phyloP scores from a whole-genome alignment of 371 early-diverging fungal genomes.

The Lichtheimia ramosa region DNA sequence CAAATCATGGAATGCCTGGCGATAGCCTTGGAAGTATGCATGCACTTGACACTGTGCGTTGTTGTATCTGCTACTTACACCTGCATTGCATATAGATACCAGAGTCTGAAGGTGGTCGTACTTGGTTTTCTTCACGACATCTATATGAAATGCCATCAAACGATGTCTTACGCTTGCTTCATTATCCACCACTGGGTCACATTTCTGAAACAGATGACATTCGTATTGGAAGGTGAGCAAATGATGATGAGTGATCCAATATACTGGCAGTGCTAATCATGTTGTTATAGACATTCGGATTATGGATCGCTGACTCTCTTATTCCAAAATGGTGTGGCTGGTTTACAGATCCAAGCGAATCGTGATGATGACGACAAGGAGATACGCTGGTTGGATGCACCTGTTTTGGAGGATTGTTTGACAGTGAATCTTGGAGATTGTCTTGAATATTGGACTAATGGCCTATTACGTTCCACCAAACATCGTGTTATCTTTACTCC shows the following conservation, averaged over 20 bases:
- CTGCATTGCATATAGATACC: slow-evolving; percentile 27
- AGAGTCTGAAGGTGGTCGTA: slow-evolving; percentile 39
- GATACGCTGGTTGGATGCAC: slow-evolving; percentile 52
- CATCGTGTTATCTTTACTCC: slow-evolving; percentile 63
- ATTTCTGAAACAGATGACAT: slow-evolving; percentile 25
- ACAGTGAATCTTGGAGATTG: slow-evolving; percentile 67
- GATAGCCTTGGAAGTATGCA: slow-evolving; percentile 20
- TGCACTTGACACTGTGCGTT: too few relatives aligned
- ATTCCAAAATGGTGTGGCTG: slow-evolving; percentile 60
- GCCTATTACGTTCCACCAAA: slow-evolving; percentile 55
- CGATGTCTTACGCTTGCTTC: slow-evolving; percentile 47
- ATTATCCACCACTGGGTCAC: slow-evolving; percentile 42
- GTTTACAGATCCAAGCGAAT: slow-evolving; percentile 57
- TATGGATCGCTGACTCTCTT: slow-evolving; percentile 65
- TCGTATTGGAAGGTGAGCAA: slow-evolving; percentile 48
- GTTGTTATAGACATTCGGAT: slow-evolving; percentile 45
- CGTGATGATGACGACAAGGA: slow-evolving; percentile 18
- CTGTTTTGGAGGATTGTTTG: slow-evolving; percentile 48
- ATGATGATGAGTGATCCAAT: neutral
- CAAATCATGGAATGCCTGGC: slow-evolving; percentile 19
- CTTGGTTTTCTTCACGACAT: slow-evolving; percentile 48
- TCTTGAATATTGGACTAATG: slow-evolving; percentile 66
- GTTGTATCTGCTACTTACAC: too few relatives aligned
- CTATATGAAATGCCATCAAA: slow-evolving; percentile 41
- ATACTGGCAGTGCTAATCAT: too few relatives aligned